These are phyloP conservation scores for Corylus americana DNA, from an alignment of 306 rosid species.

Conservation along the genomic window DNA sequence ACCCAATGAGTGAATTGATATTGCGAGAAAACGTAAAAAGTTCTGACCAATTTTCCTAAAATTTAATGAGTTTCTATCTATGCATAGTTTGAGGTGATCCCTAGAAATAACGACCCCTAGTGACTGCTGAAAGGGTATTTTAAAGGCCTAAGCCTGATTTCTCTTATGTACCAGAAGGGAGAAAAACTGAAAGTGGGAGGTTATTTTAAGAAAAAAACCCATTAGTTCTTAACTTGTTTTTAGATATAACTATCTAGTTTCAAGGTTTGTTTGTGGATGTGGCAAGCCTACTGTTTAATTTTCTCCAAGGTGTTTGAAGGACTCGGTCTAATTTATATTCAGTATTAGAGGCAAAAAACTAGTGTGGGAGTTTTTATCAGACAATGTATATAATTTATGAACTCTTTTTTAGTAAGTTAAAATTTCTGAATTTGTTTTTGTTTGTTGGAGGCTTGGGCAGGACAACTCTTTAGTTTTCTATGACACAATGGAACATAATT, in stretches of 20 bases:
- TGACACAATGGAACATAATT: conserved; percentile 8
- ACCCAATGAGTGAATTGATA: no score
- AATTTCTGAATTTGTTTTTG: not conserved
- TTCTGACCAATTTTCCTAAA: no score
- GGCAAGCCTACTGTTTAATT: not conserved
- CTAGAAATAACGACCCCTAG: not conserved
- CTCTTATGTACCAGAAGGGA: not conserved
- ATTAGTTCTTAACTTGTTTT: not conserved
- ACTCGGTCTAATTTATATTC: not conserved
- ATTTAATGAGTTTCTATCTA: not conserved
- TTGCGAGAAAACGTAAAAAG: no score
- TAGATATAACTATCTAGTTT: not conserved
- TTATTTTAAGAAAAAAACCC: not conserved
- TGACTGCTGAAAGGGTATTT: not conserved
- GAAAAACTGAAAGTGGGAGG: not conserved
- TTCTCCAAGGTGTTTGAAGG: not conserved
- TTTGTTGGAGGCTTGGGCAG: conserved; percentile 13
- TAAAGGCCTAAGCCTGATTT: not conserved
- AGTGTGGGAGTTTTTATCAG: not conserved
- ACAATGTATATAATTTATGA: not conserved
- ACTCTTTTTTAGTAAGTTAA: not conserved
- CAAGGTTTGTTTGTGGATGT: not conserved
- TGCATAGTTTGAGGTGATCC: not conserved
- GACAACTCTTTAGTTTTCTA: conserved; percentile 1
- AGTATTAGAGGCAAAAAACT: not conserved